Conservation (phyloP, 2,329 filamentous ascomycete genomes). For the Nothophaeocryptopus gaeumannii region DNA sequence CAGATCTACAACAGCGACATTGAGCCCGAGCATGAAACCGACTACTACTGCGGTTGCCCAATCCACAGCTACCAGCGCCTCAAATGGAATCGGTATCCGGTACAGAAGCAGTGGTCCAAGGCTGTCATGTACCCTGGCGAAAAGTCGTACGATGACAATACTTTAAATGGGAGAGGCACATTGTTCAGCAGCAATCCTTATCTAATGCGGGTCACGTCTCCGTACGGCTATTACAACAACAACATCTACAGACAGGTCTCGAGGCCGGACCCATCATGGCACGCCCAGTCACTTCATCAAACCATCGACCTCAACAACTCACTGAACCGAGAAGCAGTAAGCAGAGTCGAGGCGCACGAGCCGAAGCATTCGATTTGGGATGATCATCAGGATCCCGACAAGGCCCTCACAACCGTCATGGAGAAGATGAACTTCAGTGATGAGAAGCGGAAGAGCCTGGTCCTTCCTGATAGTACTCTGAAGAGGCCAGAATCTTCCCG, state of each 20-base stretch:
- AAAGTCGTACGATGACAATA: conserved; percentile 32
- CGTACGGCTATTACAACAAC: conserved; percentile 34
- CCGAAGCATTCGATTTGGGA: conserved; percentile 41
- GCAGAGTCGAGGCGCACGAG: conserved; percentile 36
- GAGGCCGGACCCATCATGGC: conserved; percentile 33
- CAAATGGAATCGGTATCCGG: conserved; percentile 38
- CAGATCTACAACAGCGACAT: conserved; percentile 48
- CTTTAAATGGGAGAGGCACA: conserved; percentile 9
- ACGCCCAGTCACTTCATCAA: conserved; percentile 37
- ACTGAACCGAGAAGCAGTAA: conserved; percentile 39
- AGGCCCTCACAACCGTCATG: conserved; percentile 33
- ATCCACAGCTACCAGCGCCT: conserved; percentile 41
- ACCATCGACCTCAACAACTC: conserved; percentile 38
- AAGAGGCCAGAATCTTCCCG: conserved; percentile 30
- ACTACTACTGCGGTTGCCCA: conserved; percentile 40
- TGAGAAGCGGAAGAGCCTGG: conserved; percentile 13
- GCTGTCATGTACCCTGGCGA: conserved; percentile 49
- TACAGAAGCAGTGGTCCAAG: conserved; percentile 45
- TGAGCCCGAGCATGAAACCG: conserved; percentile 47
- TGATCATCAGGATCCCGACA: conserved; percentile 10
- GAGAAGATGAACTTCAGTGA: conserved; percentile 27
- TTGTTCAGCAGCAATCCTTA: conserved; percentile 40
- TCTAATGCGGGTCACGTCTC: conserved; percentile 31
- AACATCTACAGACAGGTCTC: conserved; percentile 20
- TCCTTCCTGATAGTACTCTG: not conserved